These are phyloP conservation scores for Parmales sp. DNA, from an alignment of 108 stramenopile genomes.

Conservation along the genomic window DNA sequence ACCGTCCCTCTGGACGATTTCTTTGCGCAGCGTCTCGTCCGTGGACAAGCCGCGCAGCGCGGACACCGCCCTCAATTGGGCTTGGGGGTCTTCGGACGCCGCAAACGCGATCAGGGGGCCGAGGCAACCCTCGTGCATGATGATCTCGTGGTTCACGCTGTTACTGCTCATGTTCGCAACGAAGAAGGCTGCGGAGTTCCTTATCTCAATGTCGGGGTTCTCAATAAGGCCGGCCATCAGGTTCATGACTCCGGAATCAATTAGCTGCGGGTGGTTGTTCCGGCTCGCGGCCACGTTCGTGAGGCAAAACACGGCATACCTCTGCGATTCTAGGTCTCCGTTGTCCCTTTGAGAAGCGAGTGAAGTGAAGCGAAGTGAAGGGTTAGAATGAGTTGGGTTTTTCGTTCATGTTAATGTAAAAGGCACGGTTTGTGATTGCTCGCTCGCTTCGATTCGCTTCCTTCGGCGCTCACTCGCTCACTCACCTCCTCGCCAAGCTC, in stretches of 20 bases:
- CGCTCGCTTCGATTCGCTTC: no score
- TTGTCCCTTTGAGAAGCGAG: no score
- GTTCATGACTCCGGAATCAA: constrained; percentile 32
- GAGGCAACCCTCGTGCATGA: constrained; percentile 31
- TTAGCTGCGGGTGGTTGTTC: constrained; percentile 44
- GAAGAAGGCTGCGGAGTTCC: constrained; percentile 47
- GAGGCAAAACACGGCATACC: constrained; percentile 60
- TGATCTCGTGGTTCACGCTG: constrained; percentile 38
- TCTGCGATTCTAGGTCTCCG: constrained; percentile 52
- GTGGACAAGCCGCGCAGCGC: constrained; percentile 62
- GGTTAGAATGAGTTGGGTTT: no score
- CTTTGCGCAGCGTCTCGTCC: constrained; percentile 33
- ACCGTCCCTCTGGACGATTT: constrained; percentile 45
- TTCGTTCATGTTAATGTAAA: no score
- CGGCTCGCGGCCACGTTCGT: constrained; percentile 59
- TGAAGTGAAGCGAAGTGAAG: no score
- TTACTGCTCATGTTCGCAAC: constrained; percentile 62
- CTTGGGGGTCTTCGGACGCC: constrained; percentile 25
- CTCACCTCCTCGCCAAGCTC: constrained; percentile 15
- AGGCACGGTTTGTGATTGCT: no score
- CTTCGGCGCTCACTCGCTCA: no score
- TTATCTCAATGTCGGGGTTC: constrained; percentile 49
- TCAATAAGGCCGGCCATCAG: constrained; percentile 35
- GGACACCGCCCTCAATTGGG: constrained; percentile 47
- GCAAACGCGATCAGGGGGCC: constrained; percentile 29